A percentile compares a stretch with the other conserved stretches of the same genome.
Evolutionary conservation across 83 land plant species (phyloP).

Genomic region (Diphasiastrum complanatum): DNA sequence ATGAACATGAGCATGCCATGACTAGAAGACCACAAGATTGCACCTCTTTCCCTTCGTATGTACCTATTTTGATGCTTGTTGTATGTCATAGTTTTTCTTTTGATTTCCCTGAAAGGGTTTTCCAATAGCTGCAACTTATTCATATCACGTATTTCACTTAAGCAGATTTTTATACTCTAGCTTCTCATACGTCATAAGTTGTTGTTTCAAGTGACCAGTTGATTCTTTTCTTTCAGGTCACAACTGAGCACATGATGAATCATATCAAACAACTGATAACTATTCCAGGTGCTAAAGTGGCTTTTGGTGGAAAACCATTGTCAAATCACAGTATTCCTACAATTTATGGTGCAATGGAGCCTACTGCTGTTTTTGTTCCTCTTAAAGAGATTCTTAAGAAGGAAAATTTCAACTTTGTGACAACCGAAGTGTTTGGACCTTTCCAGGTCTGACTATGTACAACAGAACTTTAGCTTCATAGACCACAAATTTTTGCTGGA

Average conservation of each 20-base stretch:
- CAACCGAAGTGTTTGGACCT: conserved; percentile 91
- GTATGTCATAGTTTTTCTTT: not conserved
- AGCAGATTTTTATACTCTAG: no score
- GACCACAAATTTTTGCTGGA: not conserved
- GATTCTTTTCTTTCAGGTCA: conserved; percentile 64
- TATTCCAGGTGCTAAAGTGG: conserved; percentile 76
- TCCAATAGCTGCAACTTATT: not conserved
- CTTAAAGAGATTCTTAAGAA: conserved; percentile 71
- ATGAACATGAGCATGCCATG: no score
- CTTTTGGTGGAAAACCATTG: conserved; percentile 84
- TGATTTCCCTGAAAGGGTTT: not conserved
- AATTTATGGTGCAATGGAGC: conserved; percentile 94
- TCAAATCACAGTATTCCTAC: conserved; percentile 74
- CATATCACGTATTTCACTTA: not conserved
- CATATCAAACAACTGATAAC: conserved; percentile 59
- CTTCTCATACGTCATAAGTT: no score
- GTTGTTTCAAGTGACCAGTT: no score
- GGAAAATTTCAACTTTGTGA: conserved; percentile 65
- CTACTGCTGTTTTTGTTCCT: conserved; percentile 88
- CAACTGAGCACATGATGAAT: conserved; percentile 79
- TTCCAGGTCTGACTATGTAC: conserved; percentile 57
- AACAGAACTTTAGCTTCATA: not conserved
- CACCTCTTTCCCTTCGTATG: no score
- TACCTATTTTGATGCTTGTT: no score
- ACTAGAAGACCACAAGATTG: no score